Evolutionary conservation across 2,329 filamentous ascomycete species (phyloP), one percentile per base, ranked within the genome.

Genomic region (Fonsecaea multimorphosa): DNA sequence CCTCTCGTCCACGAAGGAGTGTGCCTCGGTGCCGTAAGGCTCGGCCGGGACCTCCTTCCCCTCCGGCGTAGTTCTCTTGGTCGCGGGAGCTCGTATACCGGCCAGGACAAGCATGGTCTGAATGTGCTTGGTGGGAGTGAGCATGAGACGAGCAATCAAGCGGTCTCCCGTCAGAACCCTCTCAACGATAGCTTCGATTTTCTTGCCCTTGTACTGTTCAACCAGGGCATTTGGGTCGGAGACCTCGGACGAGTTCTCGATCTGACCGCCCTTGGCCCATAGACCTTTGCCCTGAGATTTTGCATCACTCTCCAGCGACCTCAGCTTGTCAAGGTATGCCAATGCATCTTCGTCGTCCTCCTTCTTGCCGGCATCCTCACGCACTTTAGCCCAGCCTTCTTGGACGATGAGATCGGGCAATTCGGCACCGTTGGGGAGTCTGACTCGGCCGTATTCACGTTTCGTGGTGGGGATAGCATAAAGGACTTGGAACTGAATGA

Each of bases 321-420:
- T 89, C 67, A 99, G 86, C 73, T 87, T 89, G 73, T 96, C 90
- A 27, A 99, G 83, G 66, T 90, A 85, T 69, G 88, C 83, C 32
- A 81, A 75, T 8, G 89, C 84, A 58, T 93, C 89, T 64, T 95
- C 91, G 1, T 89, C 88, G 65, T 97, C 93, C 71, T 97, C 93
- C 76, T 94, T 95, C 71, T 90, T 89, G 68, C 93, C 93, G 65
- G 94, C 93, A 78, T 99, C 95, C 74, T 99, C 95, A 70, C 95
- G 89, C 66, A 99, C 86, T 81, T 95, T 96, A 69, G 93, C 82
- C 93, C 93, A 97, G 71, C 95, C 95, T 73, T 93, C 91, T 75
- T 92, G 89, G 70, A 98, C 87, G 64, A 91, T 85, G 68, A 91
- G 87, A 70, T 98, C 93, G 19, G 95, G 93, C 58, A 99, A 79